A percentile compares a stretch with the other conserved stretches of the same genome.
Evolutionary conservation across 495 filamentous ascomycete genomes (phyloP).

Genomic region (Cryomyces minteri): DNA sequence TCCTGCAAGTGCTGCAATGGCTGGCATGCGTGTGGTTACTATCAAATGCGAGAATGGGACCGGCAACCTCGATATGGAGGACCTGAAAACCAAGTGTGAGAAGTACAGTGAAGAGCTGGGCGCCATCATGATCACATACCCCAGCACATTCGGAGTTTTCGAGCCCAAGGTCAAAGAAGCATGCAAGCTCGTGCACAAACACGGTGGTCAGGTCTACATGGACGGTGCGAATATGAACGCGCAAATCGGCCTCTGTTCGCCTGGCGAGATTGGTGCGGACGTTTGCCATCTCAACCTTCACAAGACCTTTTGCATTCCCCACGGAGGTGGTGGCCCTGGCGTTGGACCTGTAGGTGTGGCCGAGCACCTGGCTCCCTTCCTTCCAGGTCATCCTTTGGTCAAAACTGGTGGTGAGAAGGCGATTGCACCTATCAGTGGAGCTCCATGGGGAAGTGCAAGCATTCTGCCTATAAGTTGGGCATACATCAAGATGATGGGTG

Average conservation of each 20-base stretch:
- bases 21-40: slow-evolving; percentile 88
- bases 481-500: slow-evolving; percentile 96
- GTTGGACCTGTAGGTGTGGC: slow-evolving; percentile 93
- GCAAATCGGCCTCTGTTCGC: slow-evolving; percentile 92
- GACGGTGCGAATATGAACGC: slow-evolving; percentile 99
- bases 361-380: slow-evolving; percentile 54
- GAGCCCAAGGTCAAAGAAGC: slow-evolving; percentile 81
- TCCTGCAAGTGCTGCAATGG: slow-evolving; percentile 92
- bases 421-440: slow-evolving; percentile 62
- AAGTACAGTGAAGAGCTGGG: slow-evolving; percentile 73
- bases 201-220: slow-evolving; percentile 97
- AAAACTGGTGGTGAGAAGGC: slow-evolving; percentile 42
- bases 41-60: slow-evolving; percentile 80
- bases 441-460: slow-evolving; percentile 80
- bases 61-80: slow-evolving; percentile 77
- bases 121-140: slow-evolving; percentile 98
- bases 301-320: slow-evolving; percentile 99
- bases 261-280: slow-evolving; percentile 91
- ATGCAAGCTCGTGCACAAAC: slow-evolving; percentile 66
- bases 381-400: slow-evolving; percentile 57
- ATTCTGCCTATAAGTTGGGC: slow-evolving; percentile 96
- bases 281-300: slow-evolving; percentile 97
- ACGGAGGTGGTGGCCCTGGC: slow-evolving; percentile 89
- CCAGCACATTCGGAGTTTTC: slow-evolving; percentile 91
- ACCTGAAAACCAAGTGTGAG: slow-evolving; percentile 74